Conservation (phyloP, 2,329 filamentous ascomycete species). For the Scorias spongiosa region DNA sequence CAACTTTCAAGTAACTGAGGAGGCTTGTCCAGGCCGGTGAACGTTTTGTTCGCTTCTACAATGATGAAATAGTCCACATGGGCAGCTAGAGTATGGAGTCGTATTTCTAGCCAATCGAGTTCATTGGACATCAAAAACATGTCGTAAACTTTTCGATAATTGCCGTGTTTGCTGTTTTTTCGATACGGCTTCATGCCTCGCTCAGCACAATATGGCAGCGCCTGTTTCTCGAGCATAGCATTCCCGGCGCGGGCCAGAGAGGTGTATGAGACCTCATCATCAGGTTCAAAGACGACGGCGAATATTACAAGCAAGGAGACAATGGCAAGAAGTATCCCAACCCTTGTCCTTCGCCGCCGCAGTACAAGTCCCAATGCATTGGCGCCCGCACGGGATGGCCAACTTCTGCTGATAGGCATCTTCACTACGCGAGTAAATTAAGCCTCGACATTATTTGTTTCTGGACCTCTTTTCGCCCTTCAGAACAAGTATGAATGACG, state of each 20-base stretch:
- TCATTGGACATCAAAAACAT: constrained; percentile 48
- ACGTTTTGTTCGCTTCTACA: constrained; percentile 43
- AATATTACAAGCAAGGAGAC: too few species aligned
- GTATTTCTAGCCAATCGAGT: constrained; percentile 51
- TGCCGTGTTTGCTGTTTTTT: not conserved
- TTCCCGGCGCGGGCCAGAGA: not conserved
- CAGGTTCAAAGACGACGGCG: not conserved
- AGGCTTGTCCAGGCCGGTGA: constrained; percentile 42
- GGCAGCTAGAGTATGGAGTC: constrained; percentile 41
- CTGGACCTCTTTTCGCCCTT: too few species aligned
- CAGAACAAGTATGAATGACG: too few species aligned
- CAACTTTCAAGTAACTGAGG: constrained; percentile 39
- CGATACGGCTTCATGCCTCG: not conserved
- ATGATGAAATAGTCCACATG: constrained; percentile 52
- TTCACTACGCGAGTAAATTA: too few species aligned
- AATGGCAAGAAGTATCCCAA: too few species aligned
- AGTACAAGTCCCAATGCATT: too few species aligned
- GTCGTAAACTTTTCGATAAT: constrained; percentile 41
- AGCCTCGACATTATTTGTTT: too few species aligned
- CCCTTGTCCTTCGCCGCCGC: too few species aligned
- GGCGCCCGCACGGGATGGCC: too few species aligned
- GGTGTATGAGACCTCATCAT: not conserved
- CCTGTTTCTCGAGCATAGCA: not conserved
- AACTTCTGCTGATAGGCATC: too few species aligned
- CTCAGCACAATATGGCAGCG: not conserved